Evolutionary conservation across 2,329 filamentous ascomycete genomes (phyloP).

Genomic region (Metarhizium sp.): DNA sequence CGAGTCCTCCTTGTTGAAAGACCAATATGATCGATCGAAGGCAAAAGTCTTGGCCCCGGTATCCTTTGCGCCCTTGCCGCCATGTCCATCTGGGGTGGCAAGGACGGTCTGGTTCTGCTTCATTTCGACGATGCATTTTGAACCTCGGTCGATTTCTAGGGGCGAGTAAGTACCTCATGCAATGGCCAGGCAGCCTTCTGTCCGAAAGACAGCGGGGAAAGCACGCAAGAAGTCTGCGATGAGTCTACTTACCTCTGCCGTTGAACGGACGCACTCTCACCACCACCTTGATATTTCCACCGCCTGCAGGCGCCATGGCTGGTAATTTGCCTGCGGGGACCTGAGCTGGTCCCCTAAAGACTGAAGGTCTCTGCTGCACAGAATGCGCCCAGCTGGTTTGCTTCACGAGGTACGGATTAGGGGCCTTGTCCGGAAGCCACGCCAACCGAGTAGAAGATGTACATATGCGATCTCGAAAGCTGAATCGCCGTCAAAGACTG

Average conservation of each 20-base stretch:
- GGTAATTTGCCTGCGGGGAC: constrained; percentile 23
- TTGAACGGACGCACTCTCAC: constrained; percentile 96
- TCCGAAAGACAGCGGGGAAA: not conserved
- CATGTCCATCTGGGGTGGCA: constrained; percentile 56
- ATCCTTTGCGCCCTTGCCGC: constrained; percentile 59
- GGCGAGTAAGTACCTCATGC: constrained; percentile 10
- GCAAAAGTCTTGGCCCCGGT: constrained; percentile 77
- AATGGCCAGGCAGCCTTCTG: not conserved
- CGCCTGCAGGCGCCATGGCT: constrained; percentile 48
- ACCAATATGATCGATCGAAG: constrained; percentile 98
- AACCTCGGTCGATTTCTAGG: constrained; percentile 76
- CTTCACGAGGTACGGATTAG: not conserved
- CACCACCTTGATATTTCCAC: constrained; percentile 99
- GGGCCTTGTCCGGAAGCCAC: not conserved
- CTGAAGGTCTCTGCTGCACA: constrained; percentile 12
- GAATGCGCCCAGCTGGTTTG: constrained; percentile 15
- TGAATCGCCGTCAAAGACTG: constrained; percentile 7
- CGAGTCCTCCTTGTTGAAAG: constrained; percentile 71
- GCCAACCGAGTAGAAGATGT: not conserved
- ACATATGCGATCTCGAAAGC: not conserved
- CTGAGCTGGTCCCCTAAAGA: constrained; percentile 23
- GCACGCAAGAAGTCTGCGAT: not conserved
- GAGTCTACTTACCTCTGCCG: constrained; percentile 59
- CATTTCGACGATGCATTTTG: constrained; percentile 98
- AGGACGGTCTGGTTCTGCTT: constrained; percentile 86